phyloP scores from a whole-genome alignment of 2,329 filamentous ascomycete species.

The Exophiala aquamarina region DNA sequence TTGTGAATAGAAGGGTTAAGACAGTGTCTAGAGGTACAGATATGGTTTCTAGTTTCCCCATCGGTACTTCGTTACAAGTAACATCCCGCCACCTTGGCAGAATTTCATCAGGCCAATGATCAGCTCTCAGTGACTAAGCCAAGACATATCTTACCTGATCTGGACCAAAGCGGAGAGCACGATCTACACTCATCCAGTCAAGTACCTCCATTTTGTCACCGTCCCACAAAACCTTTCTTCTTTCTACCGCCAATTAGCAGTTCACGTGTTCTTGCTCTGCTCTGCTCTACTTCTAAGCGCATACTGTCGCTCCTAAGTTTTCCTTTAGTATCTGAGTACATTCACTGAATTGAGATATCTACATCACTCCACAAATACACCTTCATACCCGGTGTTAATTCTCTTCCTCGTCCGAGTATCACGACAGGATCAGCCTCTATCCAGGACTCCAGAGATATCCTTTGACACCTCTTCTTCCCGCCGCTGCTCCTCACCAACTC shows the following conservation, averaged over 20 bases:
- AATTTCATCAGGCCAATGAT: slow-evolving; percentile 9
- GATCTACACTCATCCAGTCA: too few species aligned
- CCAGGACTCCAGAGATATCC: neutral
- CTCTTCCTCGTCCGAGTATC: neutral
- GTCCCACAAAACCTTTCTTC: neutral
- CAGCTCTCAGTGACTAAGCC: slow-evolving; percentile 10
- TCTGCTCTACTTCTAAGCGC: neutral
- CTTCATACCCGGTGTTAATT: slow-evolving; percentile 1
- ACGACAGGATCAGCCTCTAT: neutral
- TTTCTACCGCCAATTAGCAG: neutral
- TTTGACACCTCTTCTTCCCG: neutral
- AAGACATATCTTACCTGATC: neutral
- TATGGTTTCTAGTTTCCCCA: neutral
- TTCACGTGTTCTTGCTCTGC: slow-evolving; percentile 3
- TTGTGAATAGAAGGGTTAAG: neutral
- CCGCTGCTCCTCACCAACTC: neutral
- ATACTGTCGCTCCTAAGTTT: neutral
- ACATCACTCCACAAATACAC: neutral
- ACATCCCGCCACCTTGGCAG: neutral
- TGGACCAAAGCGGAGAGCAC: too few species aligned
- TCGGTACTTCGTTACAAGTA: neutral
- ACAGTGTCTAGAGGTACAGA: neutral
- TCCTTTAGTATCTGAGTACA: neutral
- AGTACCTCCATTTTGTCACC: too few species aligned
- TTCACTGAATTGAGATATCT: neutral